phyloP scores from a whole-genome alignment of 2,329 filamentous ascomycete species.

The Bisporella sp. region DNA sequence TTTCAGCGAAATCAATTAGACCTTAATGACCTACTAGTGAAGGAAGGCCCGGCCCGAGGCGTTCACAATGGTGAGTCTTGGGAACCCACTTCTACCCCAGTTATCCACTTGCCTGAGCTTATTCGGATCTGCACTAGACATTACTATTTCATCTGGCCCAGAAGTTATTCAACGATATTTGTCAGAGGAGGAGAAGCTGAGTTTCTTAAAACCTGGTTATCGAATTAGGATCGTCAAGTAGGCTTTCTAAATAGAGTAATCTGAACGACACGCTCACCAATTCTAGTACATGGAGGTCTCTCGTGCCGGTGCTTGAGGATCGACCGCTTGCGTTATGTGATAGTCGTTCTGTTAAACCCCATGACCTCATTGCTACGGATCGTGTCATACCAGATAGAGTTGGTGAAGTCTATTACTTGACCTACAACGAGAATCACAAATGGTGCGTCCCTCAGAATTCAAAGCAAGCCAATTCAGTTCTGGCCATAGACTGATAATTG shows the following conservation, averaged over 20 bases:
- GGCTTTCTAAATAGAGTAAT: background rate
- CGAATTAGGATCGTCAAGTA: conserved; percentile 16
- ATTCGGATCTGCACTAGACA: conserved; percentile 5
- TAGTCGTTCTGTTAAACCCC: conserved; percentile 11
- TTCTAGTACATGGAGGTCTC: conserved; percentile 18
- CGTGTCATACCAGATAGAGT: conserved; percentile 16
- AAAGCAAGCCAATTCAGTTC: background rate
- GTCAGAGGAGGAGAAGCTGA: conserved; percentile 1
- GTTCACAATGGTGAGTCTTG: conserved; percentile 13
- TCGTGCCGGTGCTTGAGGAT: conserved; percentile 19
- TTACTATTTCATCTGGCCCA: conserved; percentile 15
- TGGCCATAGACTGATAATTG: conserved; percentile 6
- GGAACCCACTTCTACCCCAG: background rate
- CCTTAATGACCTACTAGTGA: conserved; percentile 1
- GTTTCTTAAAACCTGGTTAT: conserved; percentile 13
- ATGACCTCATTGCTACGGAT: conserved; percentile 20
- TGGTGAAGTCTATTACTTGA: conserved; percentile 22
- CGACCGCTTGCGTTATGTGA: conserved; percentile 20
- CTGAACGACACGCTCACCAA: background rate
- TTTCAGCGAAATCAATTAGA: conserved; percentile 7
- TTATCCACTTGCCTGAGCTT: background rate
- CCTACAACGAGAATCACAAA: conserved; percentile 16
- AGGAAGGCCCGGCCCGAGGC: conserved; percentile 14
- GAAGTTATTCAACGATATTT: conserved; percentile 10
- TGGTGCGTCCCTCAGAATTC: background rate